Percentiles rank a stretch among this genome's conserved stretches.
Evolutionary conservation across 2,329 filamentous ascomycete genomes (phyloP).

Genomic region (Diplodia intermedia): DNA sequence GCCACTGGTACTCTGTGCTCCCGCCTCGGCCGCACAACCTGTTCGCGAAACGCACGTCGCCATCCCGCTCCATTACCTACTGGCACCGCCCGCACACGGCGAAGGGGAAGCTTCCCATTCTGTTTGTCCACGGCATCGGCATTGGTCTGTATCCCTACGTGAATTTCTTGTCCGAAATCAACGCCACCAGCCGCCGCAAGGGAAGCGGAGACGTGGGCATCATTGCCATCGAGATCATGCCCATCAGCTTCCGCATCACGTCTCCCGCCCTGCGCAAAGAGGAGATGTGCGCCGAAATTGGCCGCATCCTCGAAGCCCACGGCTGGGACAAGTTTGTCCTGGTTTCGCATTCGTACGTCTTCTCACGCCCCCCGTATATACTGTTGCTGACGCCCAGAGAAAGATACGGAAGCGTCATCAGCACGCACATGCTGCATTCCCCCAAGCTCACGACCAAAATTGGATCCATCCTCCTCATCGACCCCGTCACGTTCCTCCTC

Average conservation of each 20-base stretch:
- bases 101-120: slow-evolving; percentile 62
- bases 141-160: slow-evolving; percentile 70
- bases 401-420: slow-evolving; percentile 46
- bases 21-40: slow-evolving; percentile 63
- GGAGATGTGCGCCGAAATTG: slow-evolving; percentile 64
- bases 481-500: slow-evolving; percentile 71
- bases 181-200: slow-evolving; percentile 41
- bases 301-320: slow-evolving; percentile 64
- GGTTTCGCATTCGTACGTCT: slow-evolving; percentile 63
- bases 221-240: slow-evolving; percentile 70
- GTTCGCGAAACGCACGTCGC: background rate
- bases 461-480: slow-evolving; percentile 60
- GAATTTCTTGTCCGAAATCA: slow-evolving; percentile 62
- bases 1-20: slow-evolving; percentile 59
- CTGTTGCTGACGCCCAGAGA: no score
- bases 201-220: slow-evolving; percentile 64
- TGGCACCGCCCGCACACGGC: slow-evolving; percentile 71
- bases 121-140: slow-evolving; percentile 76
- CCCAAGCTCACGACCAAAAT: slow-evolving; percentile 55
- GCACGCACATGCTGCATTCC: slow-evolving; percentile 66
- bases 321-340: slow-evolving; percentile 66
- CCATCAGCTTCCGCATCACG: slow-evolving; percentile 69
- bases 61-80: slow-evolving; percentile 61
- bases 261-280: slow-evolving; percentile 58
- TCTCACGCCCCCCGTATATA: slow-evolving; percentile 54